Base-by-base conservation (phyloP, 192 early-diverging fungal genomes). In the Umbelopsis vinacea region DNA sequence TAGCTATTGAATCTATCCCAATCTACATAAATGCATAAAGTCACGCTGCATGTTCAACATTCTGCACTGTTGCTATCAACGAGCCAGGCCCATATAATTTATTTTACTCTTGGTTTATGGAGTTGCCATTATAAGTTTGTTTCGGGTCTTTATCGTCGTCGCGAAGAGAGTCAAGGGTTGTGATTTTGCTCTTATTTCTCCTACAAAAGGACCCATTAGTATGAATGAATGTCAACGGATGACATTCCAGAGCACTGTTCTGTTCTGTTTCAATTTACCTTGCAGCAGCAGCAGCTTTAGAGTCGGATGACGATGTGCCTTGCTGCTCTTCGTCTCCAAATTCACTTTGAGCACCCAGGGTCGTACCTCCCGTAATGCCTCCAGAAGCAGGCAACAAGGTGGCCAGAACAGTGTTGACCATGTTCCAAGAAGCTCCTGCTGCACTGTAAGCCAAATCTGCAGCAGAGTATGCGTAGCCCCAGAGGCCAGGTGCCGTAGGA, bases 81-180 rank as follows among this genome's bases (percentile, higher is more conserved):
- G n/a, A n/a, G 29, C 29, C 1, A 3, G 29, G 29, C 29, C n/a
- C n/a, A 29, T 29, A 54, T 29, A 26, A 26, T 14, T 54, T 54
- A 26, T 54, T 52, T 68, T 73, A 79, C 72, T 79, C 78, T 63
- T 79, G 74, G 24, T 75, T 79, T 7, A 79, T 53, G 17, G 78
- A 79, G 38, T 79, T 79, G 33, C 78, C 78, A 71, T 79, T 79
- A 50, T 79, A 79, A 14, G 54, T 71, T 22, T 53, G 50, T 38
- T 70, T 46, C 37, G 43, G 57, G 48, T 43, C 68, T 19, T 37
- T 52, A 35, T 57, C 69, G 48, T 37, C 46, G 23, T 69, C 68
- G 24, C 24, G 23, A 24, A 72, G 24, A 68, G 23, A 37, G 43
- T 21, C 11, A 10, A 46, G 46, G 43, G 67, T 47, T 2, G 45